Evolutionary conservation across 192 early-diverging fungal genomes (phyloP), one percentile per base, ranked within the genome.

Genomic region (Mortierella antarctica): DNA sequence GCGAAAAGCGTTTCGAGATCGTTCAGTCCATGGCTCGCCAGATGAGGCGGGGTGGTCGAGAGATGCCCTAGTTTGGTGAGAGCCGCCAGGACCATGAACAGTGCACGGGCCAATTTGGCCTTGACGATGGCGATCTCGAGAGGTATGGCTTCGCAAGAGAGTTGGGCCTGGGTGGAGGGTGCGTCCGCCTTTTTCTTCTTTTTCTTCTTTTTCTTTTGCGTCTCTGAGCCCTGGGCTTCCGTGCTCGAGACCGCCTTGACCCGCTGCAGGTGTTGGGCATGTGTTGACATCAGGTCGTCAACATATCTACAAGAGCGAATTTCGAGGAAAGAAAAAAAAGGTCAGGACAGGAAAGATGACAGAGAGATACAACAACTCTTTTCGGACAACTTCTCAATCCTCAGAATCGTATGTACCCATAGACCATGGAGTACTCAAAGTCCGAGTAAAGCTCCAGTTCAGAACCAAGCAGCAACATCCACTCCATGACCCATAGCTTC

Each of bases 361-460:
- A 31, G 31, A 31, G 31, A 31, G 31, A 31, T 31, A 3, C 31
- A 3, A 31, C 31, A 3, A 31, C 31, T 31, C 31, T 50, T 48
- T 7, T 15, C 17, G n/a, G 31, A 57, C 0, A 45, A 15, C 31
- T 14, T 5, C 40, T 7, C 17, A 50, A 50, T 17, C 49, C 1
- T 50, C 49, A 50, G 49, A 14, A 50, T 50, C 8, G 5, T 6
- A 21, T 82, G 51, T 83, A 88, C 91, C 86, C 89, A 44, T 89
- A 89, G 14, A 93, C 84, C 88, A 89, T 91, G 7, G 83, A 54
- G 57, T 84, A 87, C 72, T 93, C 92, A 73, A 90, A 84, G 7
- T 60, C 15, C n/a, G 88, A 86, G 70, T 92, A 93, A 1, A 93
- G 77, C 51, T 91, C 92, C 1, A 92, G 65, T 57, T 93, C 92